Conservation (phyloP, 805 yeast genomes). For the Blastobotrys peoriensis region DNA sequence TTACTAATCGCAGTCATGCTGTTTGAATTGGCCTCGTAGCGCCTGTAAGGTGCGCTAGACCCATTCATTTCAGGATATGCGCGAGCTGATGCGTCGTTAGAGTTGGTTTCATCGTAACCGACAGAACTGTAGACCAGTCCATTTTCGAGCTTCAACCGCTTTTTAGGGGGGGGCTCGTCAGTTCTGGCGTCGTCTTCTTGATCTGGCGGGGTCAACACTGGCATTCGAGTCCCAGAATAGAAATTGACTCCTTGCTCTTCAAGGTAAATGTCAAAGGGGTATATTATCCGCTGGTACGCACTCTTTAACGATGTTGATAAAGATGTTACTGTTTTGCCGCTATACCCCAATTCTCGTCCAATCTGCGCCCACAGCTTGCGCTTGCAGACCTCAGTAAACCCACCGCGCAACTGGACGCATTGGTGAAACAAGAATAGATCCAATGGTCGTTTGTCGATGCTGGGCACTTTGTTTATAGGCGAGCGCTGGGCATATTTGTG, state of each 20-base stretch:
- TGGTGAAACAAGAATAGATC: slow-evolving; percentile 56
- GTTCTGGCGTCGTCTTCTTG: slow-evolving; percentile 1
- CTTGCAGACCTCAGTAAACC: slow-evolving; percentile 55
- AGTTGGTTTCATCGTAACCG: not conserved
- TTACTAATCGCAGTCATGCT: not conserved
- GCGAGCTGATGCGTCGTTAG: not conserved
- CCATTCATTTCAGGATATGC: not conserved
- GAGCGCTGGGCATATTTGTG: slow-evolving; percentile 24
- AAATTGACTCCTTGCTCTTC: slow-evolving; percentile 10
- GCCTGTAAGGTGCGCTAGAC: not conserved
- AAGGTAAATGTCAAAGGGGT: slow-evolving; percentile 20
- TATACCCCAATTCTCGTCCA: slow-evolving; percentile 73
- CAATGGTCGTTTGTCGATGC: slow-evolving; percentile 58
- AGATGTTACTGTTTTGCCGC: slow-evolving; percentile 66
- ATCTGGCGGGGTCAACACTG: not conserved
- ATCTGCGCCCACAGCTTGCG: slow-evolving; percentile 77
- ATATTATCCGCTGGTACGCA: slow-evolving; percentile 46
- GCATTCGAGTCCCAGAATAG: slow-evolving; percentile 11
- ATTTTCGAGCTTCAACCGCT: slow-evolving; percentile 6
- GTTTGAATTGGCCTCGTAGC: not conserved
- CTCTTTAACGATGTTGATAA: slow-evolving; percentile 60
- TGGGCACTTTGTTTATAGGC: slow-evolving; percentile 44
- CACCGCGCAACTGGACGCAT: slow-evolving; percentile 60
- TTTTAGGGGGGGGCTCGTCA: slow-evolving; percentile 12
- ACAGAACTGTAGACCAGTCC: slow-evolving; percentile 7